Evolutionary conservation across 257 asterid species (phyloP).

Genomic region (Plantago elongata): DNA sequence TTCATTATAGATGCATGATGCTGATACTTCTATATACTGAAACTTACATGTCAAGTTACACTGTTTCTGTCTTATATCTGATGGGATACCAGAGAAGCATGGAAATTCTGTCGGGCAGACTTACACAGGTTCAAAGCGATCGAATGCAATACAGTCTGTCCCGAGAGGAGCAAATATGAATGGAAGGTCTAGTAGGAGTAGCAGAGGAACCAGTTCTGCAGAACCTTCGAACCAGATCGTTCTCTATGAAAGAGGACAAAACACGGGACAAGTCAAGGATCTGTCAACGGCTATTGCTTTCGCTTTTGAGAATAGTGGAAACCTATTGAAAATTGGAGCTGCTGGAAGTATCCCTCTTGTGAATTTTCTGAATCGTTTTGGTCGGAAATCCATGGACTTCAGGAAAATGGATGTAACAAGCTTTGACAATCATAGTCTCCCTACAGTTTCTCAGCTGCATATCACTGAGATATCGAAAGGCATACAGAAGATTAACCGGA

Average conservation of each 20-base stretch:
- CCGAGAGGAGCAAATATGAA: slow-evolving; percentile 35
- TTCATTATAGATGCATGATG: not conserved
- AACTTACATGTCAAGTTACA: not conserved
- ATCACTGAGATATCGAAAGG: slow-evolving; percentile 72
- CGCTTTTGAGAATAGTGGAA: slow-evolving; percentile 62
- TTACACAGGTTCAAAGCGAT: slow-evolving; percentile 44
- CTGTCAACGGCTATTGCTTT: slow-evolving; percentile 61
- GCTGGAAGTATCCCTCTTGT: slow-evolving; percentile 54
- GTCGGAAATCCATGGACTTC: slow-evolving; percentile 44
- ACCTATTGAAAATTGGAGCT: slow-evolving; percentile 33
- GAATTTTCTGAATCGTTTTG: slow-evolving; percentile 55
- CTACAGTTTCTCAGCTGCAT: slow-evolving; percentile 52
- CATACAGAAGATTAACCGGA: slow-evolving; percentile 68
- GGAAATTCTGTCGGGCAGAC: slow-evolving; percentile 45
- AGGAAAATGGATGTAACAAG: slow-evolving; percentile 35
- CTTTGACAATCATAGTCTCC: slow-evolving; percentile 30
- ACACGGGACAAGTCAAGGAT: slow-evolving; percentile 41
- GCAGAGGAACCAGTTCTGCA: slow-evolving; percentile 27
- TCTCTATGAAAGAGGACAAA: slow-evolving; percentile 47
- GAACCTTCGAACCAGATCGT: slow-evolving; percentile 65
- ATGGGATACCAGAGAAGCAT: slow-evolving; percentile 36
- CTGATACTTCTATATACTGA: slow-evolving; percentile 1
- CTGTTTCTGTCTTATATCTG: slow-evolving; percentile 6
- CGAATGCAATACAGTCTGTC: slow-evolving; percentile 48
- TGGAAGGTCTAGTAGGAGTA: slow-evolving; percentile 33